Conservation (phyloP, 192 early-diverging fungal genomes). For the Entophlyctis luteolus region DNA sequence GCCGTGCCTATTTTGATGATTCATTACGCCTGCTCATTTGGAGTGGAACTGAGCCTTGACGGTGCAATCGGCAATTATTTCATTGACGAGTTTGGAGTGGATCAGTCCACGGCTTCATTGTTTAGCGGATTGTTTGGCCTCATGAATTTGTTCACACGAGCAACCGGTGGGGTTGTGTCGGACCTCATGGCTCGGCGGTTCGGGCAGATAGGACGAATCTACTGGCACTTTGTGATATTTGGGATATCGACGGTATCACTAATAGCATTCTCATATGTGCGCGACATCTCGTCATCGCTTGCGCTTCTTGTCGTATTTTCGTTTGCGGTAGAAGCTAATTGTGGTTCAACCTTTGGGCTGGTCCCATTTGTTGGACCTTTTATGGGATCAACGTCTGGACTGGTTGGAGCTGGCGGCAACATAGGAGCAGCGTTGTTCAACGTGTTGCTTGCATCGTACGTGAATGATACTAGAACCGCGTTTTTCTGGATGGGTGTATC, state of each 20-base stretch:
- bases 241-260: constrained; percentile 47
- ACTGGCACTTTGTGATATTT: constrained; percentile 43
- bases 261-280: constrained; percentile 43
- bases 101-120: neutral
- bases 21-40: constrained; percentile 62
- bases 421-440: constrained; percentile 57
- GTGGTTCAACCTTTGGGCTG: constrained; percentile 58
- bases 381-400: constrained; percentile 51
- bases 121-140: constrained; percentile 59
- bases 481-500: neutral
- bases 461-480: neutral
- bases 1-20: constrained; percentile 49
- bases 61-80: constrained; percentile 51
- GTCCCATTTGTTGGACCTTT: constrained; percentile 55
- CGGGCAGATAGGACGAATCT: constrained; percentile 45
- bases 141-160: constrained; percentile 64
- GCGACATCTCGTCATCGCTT: constrained; percentile 35
- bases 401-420: constrained; percentile 63
- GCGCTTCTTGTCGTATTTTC: constrained; percentile 52
- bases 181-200: constrained; percentile 38
- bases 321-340: constrained; percentile 48
- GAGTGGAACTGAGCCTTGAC: constrained; percentile 61
- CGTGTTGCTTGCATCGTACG: constrained; percentile 18
- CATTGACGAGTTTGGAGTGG: constrained; percentile 29
- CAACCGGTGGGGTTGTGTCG: constrained; percentile 55